A percentile compares a stretch with the other conserved stretches of the same genome.
phyloP scores from a whole-genome alignment of 768 basidiomycete species.

The Termitomyces titanicus region DNA sequence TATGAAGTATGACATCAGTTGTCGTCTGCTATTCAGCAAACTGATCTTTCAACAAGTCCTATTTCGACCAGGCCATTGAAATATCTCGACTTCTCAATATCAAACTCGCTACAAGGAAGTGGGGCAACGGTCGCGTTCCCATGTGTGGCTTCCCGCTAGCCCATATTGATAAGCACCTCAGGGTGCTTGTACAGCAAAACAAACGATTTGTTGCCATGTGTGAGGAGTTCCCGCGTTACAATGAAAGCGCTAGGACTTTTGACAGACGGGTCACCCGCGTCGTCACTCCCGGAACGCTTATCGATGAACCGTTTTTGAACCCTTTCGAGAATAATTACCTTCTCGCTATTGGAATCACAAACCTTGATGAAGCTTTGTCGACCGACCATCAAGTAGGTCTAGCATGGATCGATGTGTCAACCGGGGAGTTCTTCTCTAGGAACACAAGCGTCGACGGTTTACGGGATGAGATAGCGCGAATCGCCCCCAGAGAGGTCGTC shows the following conservation, averaged over 20 bases:
- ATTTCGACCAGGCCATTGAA: slow-evolving; percentile 86
- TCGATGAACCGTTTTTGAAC: slow-evolving; percentile 86
- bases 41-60: slow-evolving; percentile 57
- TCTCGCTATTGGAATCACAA: slow-evolving; percentile 50
- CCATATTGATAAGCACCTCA: slow-evolving; percentile 85
- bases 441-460: slow-evolving; percentile 47
- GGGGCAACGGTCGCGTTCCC: slow-evolving; percentile 62
- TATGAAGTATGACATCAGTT: slow-evolving; percentile 66
- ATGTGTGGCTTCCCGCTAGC: slow-evolving; percentile 92
- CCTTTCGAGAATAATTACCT: slow-evolving; percentile 89
- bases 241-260: slow-evolving; percentile 54
- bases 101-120: slow-evolving; percentile 75
- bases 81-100: slow-evolving; percentile 77
- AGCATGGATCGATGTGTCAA: slow-evolving; percentile 94
- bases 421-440: slow-evolving; percentile 89
- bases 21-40: not conserved
- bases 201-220: slow-evolving; percentile 89
- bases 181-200: slow-evolving; percentile 77
- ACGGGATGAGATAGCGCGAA: slow-evolving; percentile 79
- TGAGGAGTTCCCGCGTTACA: slow-evolving; percentile 75
- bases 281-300: slow-evolving; percentile 90
- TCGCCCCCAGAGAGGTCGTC: slow-evolving; percentile 81
- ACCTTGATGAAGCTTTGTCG: slow-evolving; percentile 3
- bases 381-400: slow-evolving; percentile 46
- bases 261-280: slow-evolving; percentile 83